Evolutionary conservation across 192 early-diverging fungal genomes (phyloP), one percentile per base, ranked within the genome.

Genomic region (Pilaira anomala): DNA sequence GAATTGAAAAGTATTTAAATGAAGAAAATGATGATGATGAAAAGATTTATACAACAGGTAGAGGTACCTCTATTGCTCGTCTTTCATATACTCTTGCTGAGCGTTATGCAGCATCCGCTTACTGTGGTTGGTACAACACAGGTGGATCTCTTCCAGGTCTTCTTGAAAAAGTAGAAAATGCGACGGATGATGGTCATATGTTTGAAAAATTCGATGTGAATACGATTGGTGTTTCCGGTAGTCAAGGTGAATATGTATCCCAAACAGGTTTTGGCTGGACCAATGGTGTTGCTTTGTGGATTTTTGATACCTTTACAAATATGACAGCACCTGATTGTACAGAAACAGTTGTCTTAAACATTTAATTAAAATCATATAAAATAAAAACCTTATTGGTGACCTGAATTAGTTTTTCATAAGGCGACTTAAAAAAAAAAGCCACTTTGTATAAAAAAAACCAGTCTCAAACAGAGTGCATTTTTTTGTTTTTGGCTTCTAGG

Each of bases 241-340:
- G 65, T 8, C 86, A 86, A 29, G 88, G 88, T 55, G 89, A 91
- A 70, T 88, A 91, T 62, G 65, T 63, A 1, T 85, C 88, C 12
- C 87, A 89, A 68, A 72, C 71, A 22, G 89, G 89, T 6, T 91
- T 91, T 74, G 89, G 89, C 0, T 91, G 89, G 89, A 88, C 89
- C 12, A 91, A 91, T 60, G 87, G 87, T 12, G 81, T 90, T 44
- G 65, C 81, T 14, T 71, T 90, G 52, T 88, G 85, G 87, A 65
- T 78, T 0, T 65, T 88, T 53, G 71, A 82, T 14, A 63, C 40
- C 1, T 87, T 67, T 58, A 7, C 40, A 7, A 33, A 63, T 41
- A 28, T 73, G 26, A 16, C 28, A 36, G 65, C 71, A 28, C 65
- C 71, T 18, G 53, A 73, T 53, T 73, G 71, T 53, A 36, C 33